These are phyloP conservation scores for Thielaviopsis euricoi DNA, from an alignment of 2,329 filamentous ascomycete genomes.

Conservation along the genomic window DNA sequence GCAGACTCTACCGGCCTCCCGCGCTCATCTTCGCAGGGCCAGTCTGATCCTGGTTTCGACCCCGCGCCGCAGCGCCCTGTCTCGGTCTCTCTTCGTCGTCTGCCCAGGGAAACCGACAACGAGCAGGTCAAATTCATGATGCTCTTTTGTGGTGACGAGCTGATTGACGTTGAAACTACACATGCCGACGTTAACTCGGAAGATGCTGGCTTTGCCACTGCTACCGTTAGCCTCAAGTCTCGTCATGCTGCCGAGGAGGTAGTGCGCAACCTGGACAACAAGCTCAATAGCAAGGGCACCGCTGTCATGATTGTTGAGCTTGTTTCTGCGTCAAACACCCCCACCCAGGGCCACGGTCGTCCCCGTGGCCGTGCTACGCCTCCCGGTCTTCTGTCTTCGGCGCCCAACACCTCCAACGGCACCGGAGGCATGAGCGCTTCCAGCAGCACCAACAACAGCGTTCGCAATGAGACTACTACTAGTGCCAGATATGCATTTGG, in stretches of 20 bases:
- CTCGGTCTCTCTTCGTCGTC: slow-evolving; percentile 3
- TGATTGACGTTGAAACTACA: slow-evolving; percentile 9
- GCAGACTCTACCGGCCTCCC: slow-evolving; percentile 5
- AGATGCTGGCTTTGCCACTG: slow-evolving; percentile 4
- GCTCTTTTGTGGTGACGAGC: slow-evolving; percentile 8
- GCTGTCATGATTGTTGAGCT: slow-evolving; percentile 7
- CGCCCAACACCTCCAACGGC: background rate
- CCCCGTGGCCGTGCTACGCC: slow-evolving; percentile 8
- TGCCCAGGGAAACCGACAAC: slow-evolving; percentile 5
- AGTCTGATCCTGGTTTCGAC: slow-evolving; percentile 4
- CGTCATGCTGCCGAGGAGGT: slow-evolving; percentile 8
- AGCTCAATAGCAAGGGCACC: slow-evolving; percentile 10
- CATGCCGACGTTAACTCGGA: background rate
- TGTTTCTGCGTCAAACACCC: slow-evolving; percentile 7
- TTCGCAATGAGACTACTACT: background rate
- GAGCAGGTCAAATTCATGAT: slow-evolving; percentile 8
- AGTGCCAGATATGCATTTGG: slow-evolving; percentile 6
- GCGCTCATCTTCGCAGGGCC: background rate
- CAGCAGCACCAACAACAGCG: background rate
- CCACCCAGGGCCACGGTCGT: slow-evolving; percentile 6
- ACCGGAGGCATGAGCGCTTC: background rate
- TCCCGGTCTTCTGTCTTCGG: background rate
- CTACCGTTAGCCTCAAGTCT: slow-evolving; percentile 6
- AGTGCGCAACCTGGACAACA: slow-evolving; percentile 9
- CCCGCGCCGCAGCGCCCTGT: slow-evolving; percentile 11